phyloP scores from a whole-genome alignment of 176 grass and related monocot species.

The Thinopyrum elongatum region DNA sequence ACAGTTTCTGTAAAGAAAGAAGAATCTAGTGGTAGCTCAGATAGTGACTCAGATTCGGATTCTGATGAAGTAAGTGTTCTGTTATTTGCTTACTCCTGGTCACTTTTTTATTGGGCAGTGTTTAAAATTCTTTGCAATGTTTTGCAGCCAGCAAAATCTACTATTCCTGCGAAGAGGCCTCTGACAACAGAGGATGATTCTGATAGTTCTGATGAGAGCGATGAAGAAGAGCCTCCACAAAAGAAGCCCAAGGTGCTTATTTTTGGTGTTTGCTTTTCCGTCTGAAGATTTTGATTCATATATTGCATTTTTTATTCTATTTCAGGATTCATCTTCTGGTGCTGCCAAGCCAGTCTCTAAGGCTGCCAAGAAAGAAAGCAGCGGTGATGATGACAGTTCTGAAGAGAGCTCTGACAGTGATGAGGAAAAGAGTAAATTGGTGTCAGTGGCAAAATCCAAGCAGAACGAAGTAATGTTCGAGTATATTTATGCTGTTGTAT shows the following conservation, averaged over 20 bases:
- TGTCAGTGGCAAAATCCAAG: not conserved
- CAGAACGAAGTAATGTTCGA: slow-evolving; percentile 35
- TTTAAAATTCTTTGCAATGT: not conserved
- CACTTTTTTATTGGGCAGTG: not conserved
- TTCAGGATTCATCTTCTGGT: slow-evolving; percentile 12
- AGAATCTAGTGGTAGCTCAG: slow-evolving; percentile 53
- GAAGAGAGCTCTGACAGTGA: slow-evolving; percentile 55
- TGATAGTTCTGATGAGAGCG: slow-evolving; percentile 54
- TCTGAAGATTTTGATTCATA: not conserved
- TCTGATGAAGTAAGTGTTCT: slow-evolving; percentile 32
- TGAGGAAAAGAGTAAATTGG: slow-evolving; percentile 1
- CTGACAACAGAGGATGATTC: slow-evolving; percentile 29
- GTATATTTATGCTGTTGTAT: not conserved
- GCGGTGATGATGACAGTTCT: slow-evolving; percentile 49
- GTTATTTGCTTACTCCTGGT: not conserved
- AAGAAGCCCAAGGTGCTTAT: slow-evolving; percentile 54
- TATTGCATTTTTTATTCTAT: not conserved
- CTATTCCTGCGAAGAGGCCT: slow-evolving; percentile 29
- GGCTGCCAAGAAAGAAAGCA: slow-evolving; percentile 42
- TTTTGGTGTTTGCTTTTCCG: not conserved
- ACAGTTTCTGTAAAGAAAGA: slow-evolving; percentile 36
- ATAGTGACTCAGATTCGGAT: slow-evolving; percentile 38
- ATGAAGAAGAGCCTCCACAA: slow-evolving; percentile 46
- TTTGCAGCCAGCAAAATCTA: slow-evolving; percentile 41
- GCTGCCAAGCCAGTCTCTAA: slow-evolving; percentile 32